Evolutionary conservation across 2,329 filamentous ascomycete species (phyloP).

Genomic region (Colletotrichum sublineola): DNA sequence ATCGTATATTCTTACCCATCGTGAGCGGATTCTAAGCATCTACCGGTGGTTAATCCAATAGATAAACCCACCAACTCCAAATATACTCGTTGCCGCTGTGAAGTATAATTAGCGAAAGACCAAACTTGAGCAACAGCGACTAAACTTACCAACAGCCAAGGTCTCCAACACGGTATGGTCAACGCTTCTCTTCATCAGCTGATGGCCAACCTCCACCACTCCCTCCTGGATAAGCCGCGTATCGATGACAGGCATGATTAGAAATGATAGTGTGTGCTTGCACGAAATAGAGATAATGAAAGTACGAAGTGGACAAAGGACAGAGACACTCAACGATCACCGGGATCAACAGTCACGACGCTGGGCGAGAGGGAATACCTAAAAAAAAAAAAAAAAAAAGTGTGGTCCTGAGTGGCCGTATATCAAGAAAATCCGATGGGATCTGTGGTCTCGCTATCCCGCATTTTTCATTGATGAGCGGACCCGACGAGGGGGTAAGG

Average conservation of each 20-base stretch:
- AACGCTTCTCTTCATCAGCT: slow-evolving; percentile 37
- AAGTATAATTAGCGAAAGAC: background rate
- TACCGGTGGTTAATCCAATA: slow-evolving; percentile 37
- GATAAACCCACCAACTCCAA: slow-evolving; percentile 39
- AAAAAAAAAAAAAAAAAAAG: background rate
- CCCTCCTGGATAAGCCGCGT: slow-evolving; percentile 27
- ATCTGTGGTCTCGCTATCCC: background rate
- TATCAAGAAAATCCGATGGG: slow-evolving; percentile 7
- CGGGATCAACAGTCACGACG: slow-evolving; percentile 26
- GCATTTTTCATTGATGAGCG: background rate
- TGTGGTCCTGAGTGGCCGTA: slow-evolving; percentile 10
- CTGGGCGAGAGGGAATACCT: background rate
- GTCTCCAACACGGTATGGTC: slow-evolving; percentile 39
- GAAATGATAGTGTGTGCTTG: background rate
- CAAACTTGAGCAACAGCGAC: background rate
- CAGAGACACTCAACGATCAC: slow-evolving; percentile 21
- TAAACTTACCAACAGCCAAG: slow-evolving; percentile 32
- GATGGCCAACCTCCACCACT: slow-evolving; percentile 22
- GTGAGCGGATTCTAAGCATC: background rate
- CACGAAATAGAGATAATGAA: background rate
- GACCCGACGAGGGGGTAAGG: background rate
- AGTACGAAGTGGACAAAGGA: slow-evolving; percentile 7
- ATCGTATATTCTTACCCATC: background rate
- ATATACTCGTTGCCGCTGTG: slow-evolving; percentile 18
- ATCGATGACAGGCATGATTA: slow-evolving; percentile 35